Conservation (phyloP, 805 yeast genomes). For the Limtongia smithiae region DNA sequence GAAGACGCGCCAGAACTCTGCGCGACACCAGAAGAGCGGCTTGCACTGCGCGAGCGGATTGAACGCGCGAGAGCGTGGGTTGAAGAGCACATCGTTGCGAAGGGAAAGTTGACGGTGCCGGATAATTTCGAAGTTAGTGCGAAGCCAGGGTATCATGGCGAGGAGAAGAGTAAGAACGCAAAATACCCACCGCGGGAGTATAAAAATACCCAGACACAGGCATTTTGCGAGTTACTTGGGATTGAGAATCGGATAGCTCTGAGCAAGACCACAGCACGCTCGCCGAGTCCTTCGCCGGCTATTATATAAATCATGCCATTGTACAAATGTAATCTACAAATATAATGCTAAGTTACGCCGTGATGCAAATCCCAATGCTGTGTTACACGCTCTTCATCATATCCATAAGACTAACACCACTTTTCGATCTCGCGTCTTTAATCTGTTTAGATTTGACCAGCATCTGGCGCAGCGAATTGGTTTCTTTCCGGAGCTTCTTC, state of each 20-base stretch:
- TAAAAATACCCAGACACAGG: constrained; percentile 34
- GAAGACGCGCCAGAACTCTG: constrained; percentile 6
- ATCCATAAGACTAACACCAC: constrained; percentile 15
- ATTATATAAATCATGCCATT: too few species aligned
- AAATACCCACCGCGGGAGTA: constrained; percentile 13
- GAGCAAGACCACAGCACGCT: too few species aligned
- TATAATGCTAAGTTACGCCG: too few species aligned
- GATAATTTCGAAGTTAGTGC: constrained; percentile 31
- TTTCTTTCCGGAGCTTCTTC: constrained; percentile 24
- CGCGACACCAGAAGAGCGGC: constrained; percentile 6
- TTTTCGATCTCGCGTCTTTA: constrained; percentile 3
- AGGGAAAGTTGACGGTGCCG: constrained; percentile 33
- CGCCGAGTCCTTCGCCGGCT: too few species aligned
- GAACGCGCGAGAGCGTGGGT: constrained; percentile 35
- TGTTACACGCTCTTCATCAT: constrained; percentile 17
- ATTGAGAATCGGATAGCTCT: constrained; percentile 27
- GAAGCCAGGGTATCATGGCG: background rate
- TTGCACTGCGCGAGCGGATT: constrained; percentile 19
- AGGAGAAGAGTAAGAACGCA: background rate
- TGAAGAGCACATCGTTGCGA: constrained; percentile 31
- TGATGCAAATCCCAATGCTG: too few species aligned
- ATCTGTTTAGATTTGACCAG: constrained; percentile 26
- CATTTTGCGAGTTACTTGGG: constrained; percentile 31
- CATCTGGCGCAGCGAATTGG: constrained; percentile 23
- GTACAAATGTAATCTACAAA: too few species aligned